Evolutionary conservation across 306 rosid species (phyloP).

Genomic region (Quercus mongolica): DNA sequence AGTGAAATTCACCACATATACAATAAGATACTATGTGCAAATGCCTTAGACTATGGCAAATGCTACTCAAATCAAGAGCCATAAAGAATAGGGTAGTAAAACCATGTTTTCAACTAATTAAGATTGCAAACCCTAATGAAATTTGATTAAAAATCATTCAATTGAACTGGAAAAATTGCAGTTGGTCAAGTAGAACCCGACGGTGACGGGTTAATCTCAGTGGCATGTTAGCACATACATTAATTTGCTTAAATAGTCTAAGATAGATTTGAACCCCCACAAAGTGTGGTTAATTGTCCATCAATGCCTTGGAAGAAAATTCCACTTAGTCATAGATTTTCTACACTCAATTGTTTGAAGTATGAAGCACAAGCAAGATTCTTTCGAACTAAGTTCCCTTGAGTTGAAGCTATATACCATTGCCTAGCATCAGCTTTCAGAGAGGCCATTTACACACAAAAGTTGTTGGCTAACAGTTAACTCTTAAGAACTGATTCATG

Average conservation of each 20-base stretch:
- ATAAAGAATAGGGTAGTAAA: background rate
- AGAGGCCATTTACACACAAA: background rate
- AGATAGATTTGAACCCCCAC: background rate
- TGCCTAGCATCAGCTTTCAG: background rate
- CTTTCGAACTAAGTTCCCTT: background rate
- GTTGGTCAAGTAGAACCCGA: background rate
- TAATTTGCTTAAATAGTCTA: background rate
- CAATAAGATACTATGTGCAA: background rate
- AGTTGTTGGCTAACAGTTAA: background rate
- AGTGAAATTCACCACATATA: background rate
- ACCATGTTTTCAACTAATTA: no score
- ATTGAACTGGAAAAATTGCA: background rate
- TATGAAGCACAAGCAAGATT: background rate
- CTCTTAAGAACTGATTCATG: background rate
- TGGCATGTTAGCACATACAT: background rate
- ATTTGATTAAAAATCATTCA: background rate
- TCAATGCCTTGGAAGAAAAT: background rate
- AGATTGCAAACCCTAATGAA: background rate
- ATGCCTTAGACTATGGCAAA: background rate
- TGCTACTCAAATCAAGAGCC: background rate
- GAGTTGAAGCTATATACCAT: background rate
- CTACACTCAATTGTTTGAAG: background rate
- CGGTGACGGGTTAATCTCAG: background rate
- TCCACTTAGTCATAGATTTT: background rate
- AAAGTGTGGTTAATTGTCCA: no score